Conservation (phyloP, 768 basidiomycete species). For the Agrocybe praecox region DNA sequence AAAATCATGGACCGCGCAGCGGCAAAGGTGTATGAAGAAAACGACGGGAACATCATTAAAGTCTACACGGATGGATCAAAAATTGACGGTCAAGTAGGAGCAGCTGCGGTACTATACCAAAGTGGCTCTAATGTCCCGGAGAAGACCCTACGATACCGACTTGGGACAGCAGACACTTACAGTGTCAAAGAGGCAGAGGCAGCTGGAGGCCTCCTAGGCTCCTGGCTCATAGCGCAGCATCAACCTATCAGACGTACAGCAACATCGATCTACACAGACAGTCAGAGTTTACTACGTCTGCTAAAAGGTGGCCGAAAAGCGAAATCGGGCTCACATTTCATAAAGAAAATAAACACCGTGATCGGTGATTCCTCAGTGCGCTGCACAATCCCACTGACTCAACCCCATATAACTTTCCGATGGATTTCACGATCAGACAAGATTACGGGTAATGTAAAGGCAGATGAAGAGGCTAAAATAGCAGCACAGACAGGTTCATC, state of each 20-base stretch:
- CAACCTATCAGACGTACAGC: too few species aligned
- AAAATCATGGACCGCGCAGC: too few species aligned
- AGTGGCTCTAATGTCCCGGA: not conserved
- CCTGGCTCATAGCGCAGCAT: not conserved
- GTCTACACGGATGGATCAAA: slow-evolving; percentile 2
- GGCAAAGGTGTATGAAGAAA: not conserved
- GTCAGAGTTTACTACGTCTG: too few species aligned
- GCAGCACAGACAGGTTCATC: not conserved
- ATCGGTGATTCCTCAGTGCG: too few species aligned
- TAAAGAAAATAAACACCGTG: too few species aligned
- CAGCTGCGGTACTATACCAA: not conserved
- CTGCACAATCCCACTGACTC: not conserved
- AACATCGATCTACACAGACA: too few species aligned
- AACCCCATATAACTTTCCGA: not conserved
- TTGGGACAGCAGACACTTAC: not conserved
- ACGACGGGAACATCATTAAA: not conserved
- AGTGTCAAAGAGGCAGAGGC: not conserved
- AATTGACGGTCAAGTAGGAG: not conserved
- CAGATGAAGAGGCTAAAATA: not conserved
- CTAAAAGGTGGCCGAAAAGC: too few species aligned
- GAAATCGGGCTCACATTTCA: too few species aligned
- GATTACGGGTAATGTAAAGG: not conserved
- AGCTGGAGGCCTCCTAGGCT: not conserved
- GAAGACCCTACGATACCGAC: not conserved
- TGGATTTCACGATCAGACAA: not conserved